Percentiles rank a stretch among this genome's conserved stretches.
phyloP scores from a whole-genome alignment of 2,329 filamentous ascomycete genomes.

The Talaromyces sp. region DNA sequence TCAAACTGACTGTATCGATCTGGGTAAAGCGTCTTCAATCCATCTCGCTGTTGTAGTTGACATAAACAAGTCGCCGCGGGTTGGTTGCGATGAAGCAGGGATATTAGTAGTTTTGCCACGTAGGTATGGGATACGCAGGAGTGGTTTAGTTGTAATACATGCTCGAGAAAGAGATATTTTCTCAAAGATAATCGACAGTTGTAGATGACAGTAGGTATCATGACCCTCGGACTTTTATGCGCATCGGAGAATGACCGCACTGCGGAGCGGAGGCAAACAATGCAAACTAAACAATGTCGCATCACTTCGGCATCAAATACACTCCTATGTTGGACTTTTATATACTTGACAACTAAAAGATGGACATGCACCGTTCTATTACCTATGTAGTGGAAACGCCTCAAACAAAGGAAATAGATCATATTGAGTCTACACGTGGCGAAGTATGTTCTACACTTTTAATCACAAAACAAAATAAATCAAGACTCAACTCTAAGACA shows the following conservation, averaged over 20 bases:
- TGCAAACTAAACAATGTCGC: slow-evolving; percentile 9
- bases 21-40: slow-evolving; percentile 1
- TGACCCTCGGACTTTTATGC: background rate
- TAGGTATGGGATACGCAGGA: background rate
- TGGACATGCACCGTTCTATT: background rate
- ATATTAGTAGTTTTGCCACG: background rate
- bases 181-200: background rate
- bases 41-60: background rate
- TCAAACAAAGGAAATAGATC: slow-evolving; percentile 25
- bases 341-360: no score
- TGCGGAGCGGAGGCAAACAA: slow-evolving; percentile 8
- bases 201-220: background rate
- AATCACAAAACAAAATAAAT: slow-evolving; percentile 15
- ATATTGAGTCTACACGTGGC: slow-evolving; percentile 31
- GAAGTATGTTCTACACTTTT: slow-evolving; percentile 36
- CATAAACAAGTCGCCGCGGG: background rate
- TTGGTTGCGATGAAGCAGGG: background rate
- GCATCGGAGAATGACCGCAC: background rate
- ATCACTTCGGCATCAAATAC: no score
- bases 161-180: background rate
- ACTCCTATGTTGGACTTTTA: no score
- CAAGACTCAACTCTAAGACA: slow-evolving; percentile 72
- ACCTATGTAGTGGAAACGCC: background rate
- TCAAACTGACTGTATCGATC: background rate
- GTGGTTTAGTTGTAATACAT: background rate